Base-by-base conservation (phyloP, 2,329 filamentous ascomycete genomes). In the Pseudogymnoascus sp. region DNA sequence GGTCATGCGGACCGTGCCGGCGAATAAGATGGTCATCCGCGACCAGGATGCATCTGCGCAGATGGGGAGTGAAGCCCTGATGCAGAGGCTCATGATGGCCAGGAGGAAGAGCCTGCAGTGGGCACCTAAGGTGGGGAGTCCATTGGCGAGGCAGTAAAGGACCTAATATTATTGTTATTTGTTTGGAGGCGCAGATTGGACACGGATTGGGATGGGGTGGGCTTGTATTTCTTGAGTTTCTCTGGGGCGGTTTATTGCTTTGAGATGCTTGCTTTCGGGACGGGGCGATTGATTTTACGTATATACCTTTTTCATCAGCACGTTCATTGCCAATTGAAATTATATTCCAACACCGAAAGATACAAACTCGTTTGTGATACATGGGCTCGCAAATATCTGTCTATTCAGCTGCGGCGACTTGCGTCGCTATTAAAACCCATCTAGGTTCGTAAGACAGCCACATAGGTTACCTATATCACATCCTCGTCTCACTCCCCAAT, bases 71-170 rank as follows among this genome's bases (percentile, higher is more conserved):
- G 66, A 38, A 21, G 48, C 34, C 1, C 15, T 72, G 18, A 71
- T 72, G 70, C 66, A 67, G 66, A 64, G 70, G 55, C 74, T 92
- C 62, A 83, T 89, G 78, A 83, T 85, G 9, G 88, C 87, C 0
- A 78, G 88, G 62, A 79, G 89, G 62, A 90, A 89, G 80, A 92
- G 86, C 68, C 71, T 90, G 71, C 86, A 89, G 68, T 90, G 85
- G 75, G 86, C 86, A 30, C 89, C 88, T 28, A 87, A 88, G 73
- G 75, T 90, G 61, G 85, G 81, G 15, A 92, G 88, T 71, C 89
- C 88, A 2, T 74, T 92, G 65, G 79, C 82, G 23, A 82, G 77
- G 67, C 74, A 65, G 19, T 59, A 41, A 30, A 57, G 45, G 28
- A 18, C 12, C 7, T 59, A 23, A 26, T 38, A 35, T 57, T 35